Conservation (phyloP, 2,329 filamentous ascomycete genomes). For the Drechslerella dactyloides region DNA sequence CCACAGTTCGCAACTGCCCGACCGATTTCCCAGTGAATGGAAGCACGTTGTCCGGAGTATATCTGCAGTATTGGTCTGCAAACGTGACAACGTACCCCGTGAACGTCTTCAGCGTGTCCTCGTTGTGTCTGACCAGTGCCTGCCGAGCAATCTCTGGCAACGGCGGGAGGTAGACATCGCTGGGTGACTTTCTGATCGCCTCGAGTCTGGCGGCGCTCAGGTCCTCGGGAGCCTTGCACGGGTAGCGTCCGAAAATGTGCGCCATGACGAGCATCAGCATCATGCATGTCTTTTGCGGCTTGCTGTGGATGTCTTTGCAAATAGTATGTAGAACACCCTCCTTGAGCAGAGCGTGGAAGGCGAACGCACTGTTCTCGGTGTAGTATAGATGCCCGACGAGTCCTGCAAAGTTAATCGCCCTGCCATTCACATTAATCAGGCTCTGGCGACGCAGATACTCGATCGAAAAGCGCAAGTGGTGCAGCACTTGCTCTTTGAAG, state of each 20-base stretch:
- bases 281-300: conserved; percentile 63
- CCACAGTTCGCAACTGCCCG: conserved; percentile 19
- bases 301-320: conserved; percentile 65
- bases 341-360: conserved; percentile 75
- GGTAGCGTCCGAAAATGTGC: conserved; percentile 70
- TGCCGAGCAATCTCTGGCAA: conserved; percentile 66
- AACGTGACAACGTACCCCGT: conserved; percentile 73
- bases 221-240: conserved; percentile 54
- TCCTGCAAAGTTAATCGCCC: conserved; percentile 74
- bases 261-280: conserved; percentile 72
- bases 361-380: conserved; percentile 76
- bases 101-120: conserved; percentile 70
- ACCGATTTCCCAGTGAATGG: conserved; percentile 63
- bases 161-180: conserved; percentile 69
- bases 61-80: conserved; percentile 67
- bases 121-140: conserved; percentile 69
- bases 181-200: conserved; percentile 65
- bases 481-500: conserved; percentile 72
- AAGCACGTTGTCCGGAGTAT: conserved; percentile 63
- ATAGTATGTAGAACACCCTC: conserved; percentile 73
- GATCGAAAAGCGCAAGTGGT: conserved; percentile 80
- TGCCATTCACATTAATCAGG: conserved; percentile 68
- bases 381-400: conserved; percentile 76
- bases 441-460: conserved; percentile 76
- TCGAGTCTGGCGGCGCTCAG: conserved; percentile 60